Base-by-base conservation (phyloP, 164 flowering plant genomes). In the Tetrastigma voinierianum region DNA sequence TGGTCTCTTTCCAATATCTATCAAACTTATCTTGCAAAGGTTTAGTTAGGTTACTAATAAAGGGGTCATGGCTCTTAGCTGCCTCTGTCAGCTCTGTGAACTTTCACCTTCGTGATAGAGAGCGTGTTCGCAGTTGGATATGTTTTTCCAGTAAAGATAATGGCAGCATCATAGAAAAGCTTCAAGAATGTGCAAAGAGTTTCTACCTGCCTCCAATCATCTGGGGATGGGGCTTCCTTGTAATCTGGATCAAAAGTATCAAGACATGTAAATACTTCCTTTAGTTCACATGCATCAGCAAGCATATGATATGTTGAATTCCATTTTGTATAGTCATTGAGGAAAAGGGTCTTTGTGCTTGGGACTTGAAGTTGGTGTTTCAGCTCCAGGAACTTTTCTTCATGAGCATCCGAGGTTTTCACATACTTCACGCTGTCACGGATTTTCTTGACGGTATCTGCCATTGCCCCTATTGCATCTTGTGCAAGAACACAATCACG, bases 131-230 rank as follows among this genome's bases (percentile, higher is more conserved):
- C 64, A 63, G 96, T 77, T 32, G 89, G 92, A 65, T 76, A 74
- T 15, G 74, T 45, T 10, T 78, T 60, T 51, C 76, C 57, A 15
- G 87, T 80, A 21, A 94, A 68, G 51, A 84, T 57, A 67, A 58
- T 77, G 17, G 88, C 86, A 10, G 95, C 89, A 51, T 91, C 93
- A 70, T 72, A 78, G 6, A 94, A 74, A 55, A 74, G 70, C 71
- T 82, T 87, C 81, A 94, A 73, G 76, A 72, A 86, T 16, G 70
- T 23, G 69, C 89, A 88, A 6, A 90, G 75, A 25, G 76, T 78
- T 65, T 83, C 95, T 16, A 82, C 81, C 69, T 79, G 85, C 74
- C 70, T 82, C 98, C 98, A 94, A 8, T 94, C 98, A 59, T 90
- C 95, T 79, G 75, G 62, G 14, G 93, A 77, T 10, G 77, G 83